Base-by-base conservation (phyloP, 768 basidiomycete genomes). In the Erythrobasidium yunnanense region DNA sequence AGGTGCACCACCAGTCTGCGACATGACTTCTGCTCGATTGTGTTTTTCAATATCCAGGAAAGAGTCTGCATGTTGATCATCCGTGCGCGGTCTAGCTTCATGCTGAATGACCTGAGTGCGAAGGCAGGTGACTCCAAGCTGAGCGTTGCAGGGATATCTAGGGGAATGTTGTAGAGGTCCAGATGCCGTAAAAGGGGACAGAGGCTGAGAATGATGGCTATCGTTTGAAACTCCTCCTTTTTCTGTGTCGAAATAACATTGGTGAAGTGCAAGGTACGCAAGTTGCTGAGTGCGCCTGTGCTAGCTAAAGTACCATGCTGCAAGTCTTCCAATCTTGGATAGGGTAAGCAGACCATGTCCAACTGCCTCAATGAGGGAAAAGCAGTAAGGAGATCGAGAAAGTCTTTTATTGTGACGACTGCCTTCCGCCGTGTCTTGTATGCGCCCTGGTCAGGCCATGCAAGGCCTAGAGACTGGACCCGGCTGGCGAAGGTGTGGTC, bases 381-480 rank as follows among this genome's bases (percentile, higher is more conserved):
- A 38, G 22, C n/a, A 30, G 18, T 25, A 23, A 63, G 25, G 46
- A 63, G 47, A 11, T 46, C 20, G 32, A 47, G 49, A 27, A 50
- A 51, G 46, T 63, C 60, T 7, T 25, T 2, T 49, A 25, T 23
- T n/a, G 46, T 63, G n/a, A 63, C 33, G 42, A 51, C 49, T n/a
- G 18, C 22, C 27, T 29, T 63, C 5, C 60, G 47, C 32, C 60
- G 6, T 17, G 60, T 63, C 2, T 25, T 6, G 30, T 63, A 63
- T 32, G 32, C 42, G 32, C 60, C 60, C 49, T 51, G 46, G 49
- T 63, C 60, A 30, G 60, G 46, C 60, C 60, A 63, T 8, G 33
- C 5, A 17, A 63, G 46, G 18, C 20, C 17, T n/a, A 63, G 46
- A n/a, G 60, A 63, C 46, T 63, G 60, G 6, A 63, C 46, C 25